Evolutionary conservation across 2,329 filamentous ascomycete genomes (phyloP), one percentile per base, ranked within the genome.

Genomic region (Fonsecaea pedrosoi): DNA sequence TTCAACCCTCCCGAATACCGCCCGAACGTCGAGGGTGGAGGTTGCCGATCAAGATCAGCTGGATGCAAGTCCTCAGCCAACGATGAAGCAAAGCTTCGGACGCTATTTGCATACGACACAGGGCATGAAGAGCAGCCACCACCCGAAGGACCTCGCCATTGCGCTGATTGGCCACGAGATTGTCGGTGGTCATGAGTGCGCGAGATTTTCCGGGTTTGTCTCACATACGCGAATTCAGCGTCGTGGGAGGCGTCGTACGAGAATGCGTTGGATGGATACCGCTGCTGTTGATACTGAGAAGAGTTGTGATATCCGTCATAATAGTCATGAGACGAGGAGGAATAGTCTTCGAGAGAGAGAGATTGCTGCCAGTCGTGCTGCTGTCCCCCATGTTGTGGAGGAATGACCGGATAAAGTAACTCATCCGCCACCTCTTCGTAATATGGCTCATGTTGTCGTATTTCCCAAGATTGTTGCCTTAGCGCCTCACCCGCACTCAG

Each of bases 1-100:
- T 71, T 71, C 42, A 77, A 69, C 9, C 78, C 78, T 55, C 78
- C 78, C 60, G 75, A 74, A 69, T 77, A 79, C 3, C 78, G 77
- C 58, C 75, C 78, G 62, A 69, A 69, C 8, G 66, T 54, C 5
- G 69, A 69, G 9, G 63, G 54, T 25, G 66, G 64, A 48, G 58
- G 55, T 21, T 54, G 25, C 42, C 56, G 42, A 6, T 68, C 60
- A 5, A 62, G 6, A n/a, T 61, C 8, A 18, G 25, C 18, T 25
- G 68, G 66, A 62, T 70, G 68, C 12, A 70, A 50, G 13, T 70
- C 62, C 25, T 69, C 64, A 5, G 67, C 65, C 6, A 65, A 48
- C 10, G 69, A 67, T 7, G 65, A 62, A 21, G 50, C 59, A 45
- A 65, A 61, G 25, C 64, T 64, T 59, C 45, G 55, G n/a, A 58